phyloP scores from a whole-genome alignment of 148 eudicot species.

The Camellia lanceoleosa region DNA sequence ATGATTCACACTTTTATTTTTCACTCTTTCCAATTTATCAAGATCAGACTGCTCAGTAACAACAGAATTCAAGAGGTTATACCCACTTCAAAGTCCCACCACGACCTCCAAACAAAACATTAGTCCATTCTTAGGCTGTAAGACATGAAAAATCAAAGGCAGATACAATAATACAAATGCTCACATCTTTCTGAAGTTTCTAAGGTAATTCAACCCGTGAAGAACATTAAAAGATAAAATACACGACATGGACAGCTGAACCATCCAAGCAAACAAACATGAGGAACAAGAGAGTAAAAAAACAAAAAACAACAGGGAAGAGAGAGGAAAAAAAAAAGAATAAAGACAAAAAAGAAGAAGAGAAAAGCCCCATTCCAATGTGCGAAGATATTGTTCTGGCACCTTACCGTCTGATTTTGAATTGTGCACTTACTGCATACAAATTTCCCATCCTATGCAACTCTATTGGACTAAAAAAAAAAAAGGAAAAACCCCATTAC shows the following conservation, averaged over 20 bases:
- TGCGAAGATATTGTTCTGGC: too few relatives aligned
- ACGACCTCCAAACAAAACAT: too few relatives aligned
- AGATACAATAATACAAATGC: too few relatives aligned
- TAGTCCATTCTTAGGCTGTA: too few relatives aligned
- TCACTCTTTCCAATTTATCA: too few relatives aligned
- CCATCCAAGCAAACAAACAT: too few relatives aligned
- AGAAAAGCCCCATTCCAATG: neutral
- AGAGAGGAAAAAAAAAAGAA: neutral
- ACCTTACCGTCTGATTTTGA: neutral
- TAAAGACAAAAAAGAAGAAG: neutral
- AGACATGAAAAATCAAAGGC: too few relatives aligned
- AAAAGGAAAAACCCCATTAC: neutral
- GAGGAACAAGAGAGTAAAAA: too few relatives aligned
- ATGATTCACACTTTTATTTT: too few relatives aligned
- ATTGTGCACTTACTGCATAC: neutral
- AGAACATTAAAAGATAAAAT: neutral
- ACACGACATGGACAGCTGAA: neutral
- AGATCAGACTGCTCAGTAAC: too few relatives aligned
- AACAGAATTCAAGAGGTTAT: too few relatives aligned
- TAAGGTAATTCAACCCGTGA: neutral
- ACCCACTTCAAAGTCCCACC: too few relatives aligned
- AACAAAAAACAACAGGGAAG: neutral
- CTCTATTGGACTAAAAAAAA: neutral
- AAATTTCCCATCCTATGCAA: neutral
- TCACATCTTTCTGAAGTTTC: neutral